Percentiles rank a stretch among this genome's conserved stretches.
Conservation (phyloP, 345 rosid genomes). For the Chamaenerion angustifolium region DNA sequence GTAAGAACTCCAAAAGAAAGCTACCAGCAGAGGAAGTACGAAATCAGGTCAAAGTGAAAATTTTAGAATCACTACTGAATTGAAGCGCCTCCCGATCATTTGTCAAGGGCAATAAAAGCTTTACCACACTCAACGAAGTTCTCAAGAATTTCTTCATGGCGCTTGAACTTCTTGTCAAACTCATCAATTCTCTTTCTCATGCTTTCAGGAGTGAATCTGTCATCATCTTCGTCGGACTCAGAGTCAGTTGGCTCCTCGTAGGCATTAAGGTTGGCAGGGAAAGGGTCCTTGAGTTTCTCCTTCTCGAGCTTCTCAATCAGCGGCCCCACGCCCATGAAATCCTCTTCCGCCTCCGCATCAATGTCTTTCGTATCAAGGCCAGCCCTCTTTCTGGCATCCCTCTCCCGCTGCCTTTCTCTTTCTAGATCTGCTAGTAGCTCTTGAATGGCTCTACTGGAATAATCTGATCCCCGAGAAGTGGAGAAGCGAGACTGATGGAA, state of each 20-base stretch:
- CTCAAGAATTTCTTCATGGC: constrained; percentile 56
- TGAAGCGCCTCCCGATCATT: background rate
- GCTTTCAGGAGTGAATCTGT: constrained; percentile 26
- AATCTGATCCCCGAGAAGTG: constrained; percentile 10
- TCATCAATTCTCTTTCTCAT: constrained; percentile 16
- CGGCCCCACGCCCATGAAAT: constrained; percentile 60
- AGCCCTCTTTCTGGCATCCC: constrained; percentile 46
- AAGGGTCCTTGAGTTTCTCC: constrained; percentile 27
- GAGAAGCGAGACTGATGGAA: constrained; percentile 29
- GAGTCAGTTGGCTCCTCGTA: constrained; percentile 66
- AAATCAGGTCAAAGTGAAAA: background rate
- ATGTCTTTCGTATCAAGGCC: constrained; percentile 68
- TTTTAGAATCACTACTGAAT: background rate
- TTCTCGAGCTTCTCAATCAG: constrained; percentile 69
- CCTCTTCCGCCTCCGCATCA: constrained; percentile 75
- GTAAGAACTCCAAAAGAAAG: no score
- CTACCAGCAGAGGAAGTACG: no score
- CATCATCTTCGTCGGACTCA: constrained; percentile 55
- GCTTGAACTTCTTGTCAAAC: constrained; percentile 41
- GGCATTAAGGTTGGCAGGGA: constrained; percentile 16
- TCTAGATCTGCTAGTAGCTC: constrained; percentile 52
- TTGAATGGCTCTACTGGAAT: constrained; percentile 15
- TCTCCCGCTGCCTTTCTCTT: constrained; percentile 59
- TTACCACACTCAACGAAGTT: constrained; percentile 42
- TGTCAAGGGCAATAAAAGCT: background rate